These are phyloP conservation scores for Diplodia seriata DNA, from an alignment of 2,329 filamentous ascomycete genomes.

Conservation along the genomic window DNA sequence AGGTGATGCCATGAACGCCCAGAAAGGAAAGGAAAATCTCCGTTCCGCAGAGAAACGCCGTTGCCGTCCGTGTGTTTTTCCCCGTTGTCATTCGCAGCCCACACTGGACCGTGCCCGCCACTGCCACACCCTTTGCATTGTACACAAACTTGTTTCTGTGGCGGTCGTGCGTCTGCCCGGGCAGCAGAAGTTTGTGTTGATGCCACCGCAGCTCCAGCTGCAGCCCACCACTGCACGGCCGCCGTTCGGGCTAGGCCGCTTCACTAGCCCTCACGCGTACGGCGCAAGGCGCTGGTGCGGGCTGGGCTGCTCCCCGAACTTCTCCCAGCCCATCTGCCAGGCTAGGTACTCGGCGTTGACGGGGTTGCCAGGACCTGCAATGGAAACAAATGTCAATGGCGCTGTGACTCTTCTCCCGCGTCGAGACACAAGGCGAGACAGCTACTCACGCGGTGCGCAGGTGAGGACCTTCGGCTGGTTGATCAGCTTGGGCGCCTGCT, in stretches of 20 bases:
- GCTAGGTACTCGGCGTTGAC: slow-evolving; percentile 1
- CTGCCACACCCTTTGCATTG: neutral
- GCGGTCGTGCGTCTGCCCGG: neutral
- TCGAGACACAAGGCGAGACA: neutral
- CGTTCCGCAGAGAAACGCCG: slow-evolving; percentile 1
- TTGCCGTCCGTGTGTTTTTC: slow-evolving; percentile 2
- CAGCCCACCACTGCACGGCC: neutral
- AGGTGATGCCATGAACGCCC: neutral
- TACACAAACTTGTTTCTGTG: neutral
- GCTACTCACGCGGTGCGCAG: slow-evolving; percentile 2
- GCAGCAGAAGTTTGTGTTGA: neutral
- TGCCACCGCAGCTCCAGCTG: neutral
- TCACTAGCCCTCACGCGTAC: slow-evolving; percentile 24
- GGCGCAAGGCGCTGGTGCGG: slow-evolving; percentile 30
- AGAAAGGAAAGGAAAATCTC: slow-evolving; percentile 5
- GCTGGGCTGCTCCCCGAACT: slow-evolving; percentile 25
- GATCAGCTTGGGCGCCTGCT: slow-evolving; percentile 9
- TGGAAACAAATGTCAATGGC: slow-evolving; percentile 3
- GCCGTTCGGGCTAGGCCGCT: neutral
- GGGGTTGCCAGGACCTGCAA: neutral
- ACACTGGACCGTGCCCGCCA: neutral
- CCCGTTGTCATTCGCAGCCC: neutral
- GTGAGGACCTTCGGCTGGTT: slow-evolving; percentile 1
- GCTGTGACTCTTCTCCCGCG: neutral
- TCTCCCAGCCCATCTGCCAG: slow-evolving; percentile 11